Base-by-base conservation (phyloP, 306 rosid species). In the Nissolia schottii region DNA sequence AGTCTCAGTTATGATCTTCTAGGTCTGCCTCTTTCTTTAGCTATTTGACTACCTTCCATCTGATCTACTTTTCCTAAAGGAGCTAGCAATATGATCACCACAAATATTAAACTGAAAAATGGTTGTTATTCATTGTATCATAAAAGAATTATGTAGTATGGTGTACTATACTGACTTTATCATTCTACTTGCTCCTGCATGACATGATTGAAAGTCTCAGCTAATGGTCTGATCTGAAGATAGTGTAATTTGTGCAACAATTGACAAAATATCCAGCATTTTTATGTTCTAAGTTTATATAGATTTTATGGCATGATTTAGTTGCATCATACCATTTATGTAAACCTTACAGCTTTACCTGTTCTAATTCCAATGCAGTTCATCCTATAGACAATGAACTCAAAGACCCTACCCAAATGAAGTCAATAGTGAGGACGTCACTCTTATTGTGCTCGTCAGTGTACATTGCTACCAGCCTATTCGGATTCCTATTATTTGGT, bases 371-470 rank as follows among this genome's bases (percentile, higher is more conserved):
- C 38, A 24, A 6, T 77, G 79, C 94, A 89, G 94, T 89, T 84
- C 91, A 82, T 62, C 89, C 89, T 0, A 89, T 89, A 60, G 89
- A 80, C 59, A 89, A 81, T 74, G 91, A 86, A 56, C 85, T 89
- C 2, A 50, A 64, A 67, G 89, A 86, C 66, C 82, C 91, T 6
- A 19, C 54, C 34, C 85, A 76, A 48, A 86, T 89, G 86, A 89
- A 79, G 78, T 80, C 83, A 18, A 83, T 89, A 66, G 87, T 83
- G 37, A 62, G 82, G 37, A 59, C 73, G 1, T 89, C 94, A 0
- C 86, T 89, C 29, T 13, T 78, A 18, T 58, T 89, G 29, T 89
- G 94, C 81, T 82, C 89, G 1, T 23, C 81, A 2, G 82, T 86
- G 23, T 89, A 89, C 60, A 48, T 86, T 6, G 87, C 88, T 0